These are phyloP conservation scores for Cryptococcus deneoformans DNA, from an alignment of 1,284 basidiomycete species.

Conservation along the genomic window DNA sequence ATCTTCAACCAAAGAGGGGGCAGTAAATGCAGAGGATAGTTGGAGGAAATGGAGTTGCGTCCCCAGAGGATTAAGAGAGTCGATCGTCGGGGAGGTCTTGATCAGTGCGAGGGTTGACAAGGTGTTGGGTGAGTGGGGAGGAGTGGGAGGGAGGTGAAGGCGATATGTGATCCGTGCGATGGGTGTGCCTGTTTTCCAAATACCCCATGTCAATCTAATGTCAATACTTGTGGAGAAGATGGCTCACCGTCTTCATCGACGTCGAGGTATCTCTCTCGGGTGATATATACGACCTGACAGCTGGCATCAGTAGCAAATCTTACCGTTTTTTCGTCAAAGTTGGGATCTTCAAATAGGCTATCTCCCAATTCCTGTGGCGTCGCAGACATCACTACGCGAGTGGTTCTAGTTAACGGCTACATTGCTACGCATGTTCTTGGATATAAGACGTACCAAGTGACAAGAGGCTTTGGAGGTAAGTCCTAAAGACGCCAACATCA, in stretches of 20 bases:
- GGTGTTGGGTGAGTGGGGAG: constrained; percentile 65
- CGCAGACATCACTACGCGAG: constrained; percentile 44
- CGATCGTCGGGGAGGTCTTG: constrained; percentile 82
- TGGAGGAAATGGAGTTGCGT: constrained; percentile 90
- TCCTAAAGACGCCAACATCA: constrained; percentile 41
- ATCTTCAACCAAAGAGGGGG: constrained; percentile 24
- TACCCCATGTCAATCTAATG: background rate
- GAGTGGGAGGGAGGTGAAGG: constrained; percentile 47
- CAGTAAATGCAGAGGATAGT: constrained; percentile 54
- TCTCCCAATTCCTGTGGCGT: constrained; percentile 36
- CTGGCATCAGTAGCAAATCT: constrained; percentile 44
- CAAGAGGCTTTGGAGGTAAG: constrained; percentile 39
- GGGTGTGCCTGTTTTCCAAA: constrained; percentile 20
- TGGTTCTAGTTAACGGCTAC: background rate
- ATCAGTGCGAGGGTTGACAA: constrained; percentile 89
- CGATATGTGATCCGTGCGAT: constrained; percentile 34
- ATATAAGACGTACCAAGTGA: constrained; percentile 30
- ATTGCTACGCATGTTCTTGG: background rate
- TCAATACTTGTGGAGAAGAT: background rate
- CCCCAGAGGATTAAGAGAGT: constrained; percentile 72
- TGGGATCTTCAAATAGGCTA: constrained; percentile 42
- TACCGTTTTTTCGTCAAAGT: constrained; percentile 44
- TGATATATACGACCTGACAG: constrained; percentile 48
- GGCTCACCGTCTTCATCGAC: constrained; percentile 37
- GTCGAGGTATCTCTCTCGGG: constrained; percentile 33